Conservation (phyloP, 2,329 filamentous ascomycete species). For the Penicillium sp. region DNA sequence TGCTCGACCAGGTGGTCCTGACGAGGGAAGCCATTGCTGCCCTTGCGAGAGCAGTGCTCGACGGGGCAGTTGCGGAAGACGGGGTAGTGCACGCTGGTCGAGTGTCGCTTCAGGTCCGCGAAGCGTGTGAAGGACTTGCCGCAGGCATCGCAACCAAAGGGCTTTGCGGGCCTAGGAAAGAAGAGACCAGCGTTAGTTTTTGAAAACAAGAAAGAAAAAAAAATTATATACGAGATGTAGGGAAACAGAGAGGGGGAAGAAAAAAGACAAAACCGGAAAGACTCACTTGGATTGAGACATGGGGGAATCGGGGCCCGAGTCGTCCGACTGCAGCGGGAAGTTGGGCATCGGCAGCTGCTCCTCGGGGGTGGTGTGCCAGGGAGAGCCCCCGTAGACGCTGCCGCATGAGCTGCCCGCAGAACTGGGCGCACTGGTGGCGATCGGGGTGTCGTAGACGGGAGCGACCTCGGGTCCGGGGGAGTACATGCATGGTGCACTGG, state of each 20-base stretch:
- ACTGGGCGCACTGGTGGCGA: conserved; percentile 23
- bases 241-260: background rate
- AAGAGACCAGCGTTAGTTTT: conserved; percentile 4
- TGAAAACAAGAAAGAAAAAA: no score
- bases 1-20: conserved; percentile 55
- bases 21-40: conserved; percentile 48
- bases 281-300: conserved; percentile 23
- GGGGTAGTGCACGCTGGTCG: conserved; percentile 42
- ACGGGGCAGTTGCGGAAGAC: conserved; percentile 41
- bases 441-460: conserved; percentile 18
- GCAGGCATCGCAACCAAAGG: conserved; percentile 30
- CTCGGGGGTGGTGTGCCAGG: conserved; percentile 14
- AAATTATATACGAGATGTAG: no score
- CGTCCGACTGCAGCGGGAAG: conserved; percentile 12
- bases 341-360: conserved; percentile 15
- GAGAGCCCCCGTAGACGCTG: conserved; percentile 13
- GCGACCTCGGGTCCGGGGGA: conserved; percentile 8
- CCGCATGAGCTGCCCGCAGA: conserved; percentile 15
- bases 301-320: conserved; percentile 16
- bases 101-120: conserved; percentile 47
- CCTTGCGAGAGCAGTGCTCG: conserved; percentile 42
- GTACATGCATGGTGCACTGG: conserved; percentile 18
- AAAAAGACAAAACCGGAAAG: background rate
- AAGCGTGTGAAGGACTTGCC: conserved; percentile 41
- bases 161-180: conserved; percentile 22